A percentile compares a stretch with the other conserved stretches of the same genome.
phyloP scores from a whole-genome alignment of 306 rosid genomes.

The Senna tora region DNA sequence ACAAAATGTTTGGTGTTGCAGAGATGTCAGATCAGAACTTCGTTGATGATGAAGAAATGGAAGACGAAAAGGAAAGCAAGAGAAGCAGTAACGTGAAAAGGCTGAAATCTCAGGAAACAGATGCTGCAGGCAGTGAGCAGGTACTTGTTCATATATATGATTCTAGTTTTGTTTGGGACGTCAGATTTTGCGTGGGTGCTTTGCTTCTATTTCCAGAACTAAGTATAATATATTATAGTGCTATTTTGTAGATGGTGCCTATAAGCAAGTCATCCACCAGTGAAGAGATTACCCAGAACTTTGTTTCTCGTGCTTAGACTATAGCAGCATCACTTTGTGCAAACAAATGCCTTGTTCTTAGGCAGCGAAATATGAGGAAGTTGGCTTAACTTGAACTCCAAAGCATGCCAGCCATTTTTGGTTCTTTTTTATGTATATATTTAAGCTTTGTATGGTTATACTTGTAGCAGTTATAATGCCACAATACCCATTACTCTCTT shows the following conservation, averaged over 20 bases:
- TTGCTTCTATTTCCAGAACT: conserved; percentile 6
- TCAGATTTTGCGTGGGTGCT: not conserved
- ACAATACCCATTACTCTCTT: conserved; percentile 1
- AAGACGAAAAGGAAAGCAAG: conserved; percentile 33
- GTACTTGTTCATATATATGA: conserved; percentile 31
- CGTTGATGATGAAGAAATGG: conserved; percentile 48
- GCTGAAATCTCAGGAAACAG: conserved; percentile 16
- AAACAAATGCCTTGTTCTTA: not conserved
- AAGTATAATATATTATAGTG: not conserved
- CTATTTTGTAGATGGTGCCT: conserved; percentile 53
- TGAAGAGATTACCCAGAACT: conserved; percentile 41
- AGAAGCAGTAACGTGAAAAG: conserved; percentile 36
- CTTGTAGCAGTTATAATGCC: not conserved
- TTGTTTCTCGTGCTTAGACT: conserved; percentile 31
- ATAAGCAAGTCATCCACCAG: conserved; percentile 30
- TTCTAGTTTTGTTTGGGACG: not conserved
- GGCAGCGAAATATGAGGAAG: not conserved
- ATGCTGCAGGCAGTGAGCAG: conserved; percentile 45
- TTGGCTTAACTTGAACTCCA: not conserved
- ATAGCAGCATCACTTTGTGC: not conserved
- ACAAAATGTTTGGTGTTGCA: conserved; percentile 36
- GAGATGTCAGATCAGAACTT: conserved; percentile 70
- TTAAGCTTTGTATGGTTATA: not conserved
- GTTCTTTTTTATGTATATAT: not conserved
- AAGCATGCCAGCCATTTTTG: not conserved